Evolutionary conservation across 345 rosid genomes (phyloP).

Genomic region (Geranium brycei): DNA sequence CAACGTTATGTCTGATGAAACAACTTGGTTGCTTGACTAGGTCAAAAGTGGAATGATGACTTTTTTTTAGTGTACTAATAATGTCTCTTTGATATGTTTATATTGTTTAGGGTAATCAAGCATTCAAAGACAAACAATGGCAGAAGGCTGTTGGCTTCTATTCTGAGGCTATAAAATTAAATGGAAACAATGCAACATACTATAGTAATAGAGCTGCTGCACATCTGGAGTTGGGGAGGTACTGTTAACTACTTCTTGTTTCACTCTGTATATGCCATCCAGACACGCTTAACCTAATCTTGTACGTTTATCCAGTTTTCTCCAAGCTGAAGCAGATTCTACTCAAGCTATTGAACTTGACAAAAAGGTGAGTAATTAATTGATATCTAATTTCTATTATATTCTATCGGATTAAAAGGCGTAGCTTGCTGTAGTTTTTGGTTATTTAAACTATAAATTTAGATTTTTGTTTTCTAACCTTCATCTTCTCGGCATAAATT

Average conservation of each 20-base stretch:
- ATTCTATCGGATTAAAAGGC: too few species aligned
- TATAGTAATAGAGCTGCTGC: conserved; percentile 97
- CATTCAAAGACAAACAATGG: conserved; percentile 78
- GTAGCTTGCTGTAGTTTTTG: too few species aligned
- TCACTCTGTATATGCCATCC: background rate
- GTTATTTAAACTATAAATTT: background rate
- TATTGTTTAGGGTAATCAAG: conserved; percentile 70
- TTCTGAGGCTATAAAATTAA: conserved; percentile 81
- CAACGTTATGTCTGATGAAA: too few species aligned
- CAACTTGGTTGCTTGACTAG: too few species aligned
- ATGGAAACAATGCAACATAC: conserved; percentile 67
- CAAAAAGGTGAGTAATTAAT: conserved; percentile 49
- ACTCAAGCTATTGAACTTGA: conserved; percentile 70
- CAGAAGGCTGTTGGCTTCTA: conserved; percentile 70
- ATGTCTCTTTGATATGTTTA: conserved; percentile 1
- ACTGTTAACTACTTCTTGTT: conserved; percentile 7
- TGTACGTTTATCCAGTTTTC: conserved; percentile 38
- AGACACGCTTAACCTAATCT: conserved; percentile 7
- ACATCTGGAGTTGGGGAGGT: conserved; percentile 74
- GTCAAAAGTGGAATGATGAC: too few species aligned
- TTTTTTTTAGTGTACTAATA: too few species aligned
- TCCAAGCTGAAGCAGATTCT: conserved; percentile 85
- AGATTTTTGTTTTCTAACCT: background rate
- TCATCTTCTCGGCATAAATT: background rate
- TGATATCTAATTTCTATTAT: too few species aligned